Base-by-base conservation (phyloP, 2,329 filamentous ascomycete species). In the Pestalotiopsis sp. region DNA sequence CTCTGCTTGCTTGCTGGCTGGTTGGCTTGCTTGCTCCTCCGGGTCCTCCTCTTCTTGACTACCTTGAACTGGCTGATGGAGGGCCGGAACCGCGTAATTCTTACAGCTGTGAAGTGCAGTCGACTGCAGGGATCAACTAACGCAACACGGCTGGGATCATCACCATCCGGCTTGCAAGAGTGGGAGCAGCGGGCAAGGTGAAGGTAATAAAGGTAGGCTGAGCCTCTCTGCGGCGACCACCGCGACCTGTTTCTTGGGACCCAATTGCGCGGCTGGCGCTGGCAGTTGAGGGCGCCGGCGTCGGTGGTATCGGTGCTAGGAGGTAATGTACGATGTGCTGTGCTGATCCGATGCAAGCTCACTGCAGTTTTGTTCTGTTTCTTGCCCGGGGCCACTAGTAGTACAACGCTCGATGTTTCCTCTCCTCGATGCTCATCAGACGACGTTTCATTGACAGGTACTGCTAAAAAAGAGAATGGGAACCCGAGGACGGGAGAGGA, bases 111-210 rank as follows among this genome's bases (percentile, higher is more conserved):
- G 23, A 67, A 49, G 27, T 67, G 65, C 65, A 67, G 27, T 45
- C 60, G 65, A 56, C 56, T 67, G 65, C 65, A 67, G 52, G 45
- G 45, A 31, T 31, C 45, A 20, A 20, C 61, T 67, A 67, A 62
- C 66, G 66, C 57, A 67, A 67, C 23, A 36, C n/a, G 58, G 57
- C 38, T 52, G 61, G 45, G 66, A 67, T 67, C 66, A 49, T 39
- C 66, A 58, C 66, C 59, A 39, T 39, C 17, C 41, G 17, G 31
- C 59, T 36, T 62, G 59, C 65, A 52, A 60, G 57, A 7, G 25
- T 27, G 17, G 41, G 58, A 20, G 31, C 41, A 56, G 65, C 65
- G 41, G 65, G 39, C 52, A 45, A 45, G 52, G 12, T 62, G 27
- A 14, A 36, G n/a, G n/a, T 62, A 62, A 31, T 60, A 45, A 52